Evolutionary conservation across 176 grass and related monocot genomes (phyloP), one percentile per base, ranked within the genome.

Genomic region (Bromus sterilis): DNA sequence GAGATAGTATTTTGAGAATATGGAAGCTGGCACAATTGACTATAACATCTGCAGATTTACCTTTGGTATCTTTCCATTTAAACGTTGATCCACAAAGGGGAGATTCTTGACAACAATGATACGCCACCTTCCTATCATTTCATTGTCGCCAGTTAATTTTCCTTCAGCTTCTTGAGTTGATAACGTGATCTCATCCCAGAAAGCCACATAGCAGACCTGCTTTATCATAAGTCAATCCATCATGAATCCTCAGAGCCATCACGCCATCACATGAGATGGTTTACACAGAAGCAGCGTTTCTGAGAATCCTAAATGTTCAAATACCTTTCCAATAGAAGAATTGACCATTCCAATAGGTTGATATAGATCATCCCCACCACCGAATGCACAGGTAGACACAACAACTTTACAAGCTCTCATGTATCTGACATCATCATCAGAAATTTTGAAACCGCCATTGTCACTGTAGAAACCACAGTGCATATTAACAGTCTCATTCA

Each of bases 61-160:
- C 93, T 99, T 95, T 24, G 96, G 91, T 85, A 95, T 91, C 82
- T 99, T 99, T 26, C 93, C 91, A 85, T 99, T 98, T 80, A 99
- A 78, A 11, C 96, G 93, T 83, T 99, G 96, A 83, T 99, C 93
- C 25, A 84, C 82, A 76, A 99, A 99, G 53, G 96, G 96, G 42
- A 99, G 89, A 68, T 78, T 77, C 53, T 33, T 89, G 23, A 93
- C 89, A 82, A 99, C 76, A 83, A 95, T 79, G 66, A 99, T 91
- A 33, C 80, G 88, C 96, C 96, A 95, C 67, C 49, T 88, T 68
- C 93, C 96, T 57, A 95, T 88, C 88, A 88, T 95, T 36, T 80
- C 71, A 57, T 85, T 77, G 4, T 86, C 87, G 74, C 83, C 90
- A 23, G 94, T 86, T 60, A 93, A 56, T 89, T 93, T 99, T 77